Evolutionary conservation across 768 basidiomycete genomes (phyloP), one percentile per base, ranked within the genome.

Genomic region (Rhodotorula kratochvilovae): DNA sequence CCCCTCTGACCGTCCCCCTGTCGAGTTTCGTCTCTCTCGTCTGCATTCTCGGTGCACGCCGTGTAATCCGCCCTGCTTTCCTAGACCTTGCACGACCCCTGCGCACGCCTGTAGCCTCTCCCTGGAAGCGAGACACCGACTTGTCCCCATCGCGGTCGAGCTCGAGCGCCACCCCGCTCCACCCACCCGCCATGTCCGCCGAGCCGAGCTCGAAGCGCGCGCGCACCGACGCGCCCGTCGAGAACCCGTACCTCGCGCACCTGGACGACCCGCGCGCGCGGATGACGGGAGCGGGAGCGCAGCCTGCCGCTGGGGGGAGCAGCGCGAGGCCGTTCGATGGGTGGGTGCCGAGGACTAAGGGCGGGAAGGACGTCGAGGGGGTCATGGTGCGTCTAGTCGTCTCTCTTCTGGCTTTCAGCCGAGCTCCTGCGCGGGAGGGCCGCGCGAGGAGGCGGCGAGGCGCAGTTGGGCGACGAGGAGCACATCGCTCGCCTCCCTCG

Each of bases 331-430:
- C 91, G 19, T 80, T 93, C 3, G 87, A 84, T 77, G 91, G 90
- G 16, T 87, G 90, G 76, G 78, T 90, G 57, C 87, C 90, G 0
- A 83, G 91, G 64, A 86, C 84, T 74, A 89, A 90, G 45, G 85
- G 81, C 0, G 87, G 85, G 4, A 81, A 82, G 11, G 86, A 91
- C 81, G 89, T 88, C 23, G 84, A 85, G 70, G 83, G 82, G 61
- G 88, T 88, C 33, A 83, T 93, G 86, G 90, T 91, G 33, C n/a
- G 77, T 66, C 23, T n/a, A 53, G 86, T 82, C 57, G 25, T n/a
- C n/a, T 33, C 27, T 7, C 45, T 51, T 31, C 35, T 35, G 12
- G n/a, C 51, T 3, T 23, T n/a, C 51, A n/a, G 25, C 23, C n/a
- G 15, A 4, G 6, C 53, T 31, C 12, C 27, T 27, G 50, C 3